These are phyloP conservation scores for Penicillium psychrofluorescens DNA, from an alignment of 495 filamentous ascomycete species.

Conservation along the genomic window DNA sequence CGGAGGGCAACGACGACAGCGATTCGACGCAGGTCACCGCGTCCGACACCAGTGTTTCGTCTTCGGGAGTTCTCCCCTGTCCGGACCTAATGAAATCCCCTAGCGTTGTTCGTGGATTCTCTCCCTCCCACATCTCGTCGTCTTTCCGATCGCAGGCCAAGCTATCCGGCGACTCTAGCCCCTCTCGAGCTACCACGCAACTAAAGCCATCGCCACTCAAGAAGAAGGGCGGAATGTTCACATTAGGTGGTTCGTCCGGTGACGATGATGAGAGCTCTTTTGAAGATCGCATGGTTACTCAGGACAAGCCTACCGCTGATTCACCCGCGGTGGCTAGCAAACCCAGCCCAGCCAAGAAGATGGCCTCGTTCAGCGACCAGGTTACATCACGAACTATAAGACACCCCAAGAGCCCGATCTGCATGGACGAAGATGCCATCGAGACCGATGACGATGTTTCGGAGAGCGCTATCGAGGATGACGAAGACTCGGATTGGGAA, in stretches of 20 bases:
- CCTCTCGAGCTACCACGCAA: conserved; percentile 35
- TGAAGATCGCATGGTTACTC: conserved; percentile 52
- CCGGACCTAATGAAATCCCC: conserved; percentile 53
- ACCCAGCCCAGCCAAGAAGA: conserved; percentile 54
- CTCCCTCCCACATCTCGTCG: conserved; percentile 66
- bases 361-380: conserved; percentile 77
- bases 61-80: conserved; percentile 25
- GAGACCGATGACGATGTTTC: conserved; percentile 66
- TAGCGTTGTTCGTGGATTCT: conserved; percentile 82
- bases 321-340: conserved; percentile 33
- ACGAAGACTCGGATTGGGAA: conserved; percentile 84
- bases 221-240: conserved; percentile 65
- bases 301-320: conserved; percentile 45
- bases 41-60: conserved; percentile 49
- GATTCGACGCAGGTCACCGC: conserved; percentile 27
- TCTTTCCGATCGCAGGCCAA: conserved; percentile 60
- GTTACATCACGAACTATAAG: conserved; percentile 57
- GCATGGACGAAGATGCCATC: conserved; percentile 67
- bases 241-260: conserved; percentile 69
- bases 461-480: conserved; percentile 82
- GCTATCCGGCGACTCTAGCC: conserved; percentile 41
- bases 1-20: conserved; percentile 42
- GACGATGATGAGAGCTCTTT: conserved; percentile 76
- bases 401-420: conserved; percentile 50
- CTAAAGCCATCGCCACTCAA: conserved; percentile 38